Evolutionary conservation across 805 yeast species (phyloP).

Genomic region (Candida maris): DNA sequence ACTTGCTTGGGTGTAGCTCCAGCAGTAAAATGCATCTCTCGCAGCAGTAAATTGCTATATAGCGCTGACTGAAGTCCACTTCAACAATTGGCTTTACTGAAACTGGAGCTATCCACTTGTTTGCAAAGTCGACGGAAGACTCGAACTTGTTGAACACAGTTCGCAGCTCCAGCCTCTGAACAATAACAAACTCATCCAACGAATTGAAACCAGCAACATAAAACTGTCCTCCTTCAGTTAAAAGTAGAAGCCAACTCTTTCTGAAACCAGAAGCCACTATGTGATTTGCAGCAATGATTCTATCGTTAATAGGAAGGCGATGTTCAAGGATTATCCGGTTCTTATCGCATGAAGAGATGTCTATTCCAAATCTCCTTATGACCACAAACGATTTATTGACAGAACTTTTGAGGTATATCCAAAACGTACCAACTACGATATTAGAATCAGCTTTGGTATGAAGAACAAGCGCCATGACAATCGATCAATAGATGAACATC

Average conservation of each 20-base stretch:
- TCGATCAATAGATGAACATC: no score
- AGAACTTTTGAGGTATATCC: neutral
- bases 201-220: constrained; percentile 16
- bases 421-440: constrained; percentile 8
- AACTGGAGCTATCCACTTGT: constrained; percentile 1
- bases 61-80: constrained; percentile 20
- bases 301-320: constrained; percentile 5
- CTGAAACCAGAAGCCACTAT: constrained; percentile 16
- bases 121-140: constrained; percentile 1
- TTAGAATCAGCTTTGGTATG: neutral
- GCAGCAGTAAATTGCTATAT: constrained; percentile 17
- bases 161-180: constrained; percentile 16
- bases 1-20: constrained; percentile 20
- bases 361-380: constrained; percentile 6
- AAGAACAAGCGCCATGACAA: constrained; percentile 4
- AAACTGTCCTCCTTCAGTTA: constrained; percentile 23
- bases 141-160: constrained; percentile 3
- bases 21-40: constrained; percentile 19
- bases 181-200: constrained; percentile 6
- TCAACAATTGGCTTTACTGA: constrained; percentile 17
- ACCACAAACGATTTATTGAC: constrained; percentile 5
- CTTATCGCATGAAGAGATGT: constrained; percentile 1
- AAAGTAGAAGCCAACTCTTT: constrained; percentile 21
- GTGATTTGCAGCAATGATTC: constrained; percentile 19
- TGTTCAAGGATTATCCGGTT: neutral